Evolutionary conservation across 2,329 filamentous ascomycete genomes (phyloP).

Genomic region (Ophiosphaerella korrae): DNA sequence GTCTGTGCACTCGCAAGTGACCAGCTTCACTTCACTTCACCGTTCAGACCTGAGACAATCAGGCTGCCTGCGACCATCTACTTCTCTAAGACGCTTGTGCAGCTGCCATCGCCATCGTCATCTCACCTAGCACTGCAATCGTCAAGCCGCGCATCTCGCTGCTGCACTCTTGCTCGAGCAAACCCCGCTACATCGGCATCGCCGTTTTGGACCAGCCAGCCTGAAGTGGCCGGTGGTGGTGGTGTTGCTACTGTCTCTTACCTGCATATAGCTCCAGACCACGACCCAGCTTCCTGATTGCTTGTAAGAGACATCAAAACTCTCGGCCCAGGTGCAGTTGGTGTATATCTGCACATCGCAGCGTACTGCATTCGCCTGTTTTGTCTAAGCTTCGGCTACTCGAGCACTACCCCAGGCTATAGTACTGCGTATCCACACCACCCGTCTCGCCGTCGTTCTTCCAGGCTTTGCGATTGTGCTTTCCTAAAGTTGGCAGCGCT

Average conservation of each 20-base stretch:
- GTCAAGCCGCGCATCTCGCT: neutral
- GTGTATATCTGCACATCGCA: too few relatives aligned
- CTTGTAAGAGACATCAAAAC: slow-evolving; percentile 9
- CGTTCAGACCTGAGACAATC: slow-evolving; percentile 11
- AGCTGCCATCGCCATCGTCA: slow-evolving; percentile 1
- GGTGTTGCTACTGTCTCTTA: slow-evolving; percentile 12
- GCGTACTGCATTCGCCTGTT: too few relatives aligned
- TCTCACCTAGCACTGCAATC: too few relatives aligned
- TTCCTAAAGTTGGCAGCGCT: too few relatives aligned
- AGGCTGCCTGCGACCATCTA: slow-evolving; percentile 6
- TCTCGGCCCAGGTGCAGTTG: too few relatives aligned
- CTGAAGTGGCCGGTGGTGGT: slow-evolving; percentile 5
- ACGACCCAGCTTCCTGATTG: slow-evolving; percentile 13
- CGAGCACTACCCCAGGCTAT: too few relatives aligned
- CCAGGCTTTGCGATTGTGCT: too few relatives aligned
- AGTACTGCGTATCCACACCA: too few relatives aligned
- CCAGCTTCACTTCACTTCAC: slow-evolving; percentile 20
- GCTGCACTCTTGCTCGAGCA: neutral
- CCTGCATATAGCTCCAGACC: slow-evolving; percentile 15
- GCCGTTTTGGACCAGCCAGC: slow-evolving; percentile 27
- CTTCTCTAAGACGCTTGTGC: slow-evolving; percentile 7
- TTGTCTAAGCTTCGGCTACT: too few relatives aligned
- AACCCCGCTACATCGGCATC: slow-evolving; percentile 33
- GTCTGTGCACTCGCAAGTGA: slow-evolving; percentile 19
- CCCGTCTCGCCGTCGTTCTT: too few relatives aligned